phyloP scores from a whole-genome alignment of 768 basidiomycete species.

The Cystobasidium ongulense region DNA sequence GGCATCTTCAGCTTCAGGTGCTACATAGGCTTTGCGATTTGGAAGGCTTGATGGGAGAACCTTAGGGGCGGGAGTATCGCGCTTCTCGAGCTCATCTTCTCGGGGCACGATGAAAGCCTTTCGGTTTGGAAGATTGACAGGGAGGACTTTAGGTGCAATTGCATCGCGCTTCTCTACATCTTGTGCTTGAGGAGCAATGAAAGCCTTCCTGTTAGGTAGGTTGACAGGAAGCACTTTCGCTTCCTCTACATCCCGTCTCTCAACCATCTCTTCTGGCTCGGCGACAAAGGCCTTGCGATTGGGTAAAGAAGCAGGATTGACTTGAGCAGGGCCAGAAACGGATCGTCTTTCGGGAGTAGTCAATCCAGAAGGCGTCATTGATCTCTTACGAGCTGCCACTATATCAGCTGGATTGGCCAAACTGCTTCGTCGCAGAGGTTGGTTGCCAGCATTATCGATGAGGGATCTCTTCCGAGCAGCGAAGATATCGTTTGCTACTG shows the following conservation, averaged over 20 bases:
- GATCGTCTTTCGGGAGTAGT: not conserved
- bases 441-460: not conserved
- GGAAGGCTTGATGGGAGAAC: not conserved
- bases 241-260: not conserved
- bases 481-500: conserved; percentile 12
- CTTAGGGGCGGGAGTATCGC: not conserved
- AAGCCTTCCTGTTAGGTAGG: conserved; percentile 13
- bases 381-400: not conserved
- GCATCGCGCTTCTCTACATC: not conserved
- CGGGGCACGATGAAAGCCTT: not conserved
- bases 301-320: not conserved
- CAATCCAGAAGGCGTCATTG: not conserved
- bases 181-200: not conserved
- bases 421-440: not conserved
- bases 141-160: not conserved
- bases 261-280: not conserved
- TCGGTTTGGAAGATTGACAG: not conserved
- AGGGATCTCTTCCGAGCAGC: not conserved
- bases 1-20: not conserved
- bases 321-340: not conserved
- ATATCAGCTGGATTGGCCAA: conserved; percentile 1
- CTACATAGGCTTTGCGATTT: not conserved
- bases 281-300: not conserved
- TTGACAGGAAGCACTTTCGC: not conserved
- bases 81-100: not conserved